Percentiles rank a stretch among this genome's conserved stretches.
These are phyloP conservation scores for Penicillium corylophilum DNA, from an alignment of 2,329 filamentous ascomycete genomes.

Conservation along the genomic window DNA sequence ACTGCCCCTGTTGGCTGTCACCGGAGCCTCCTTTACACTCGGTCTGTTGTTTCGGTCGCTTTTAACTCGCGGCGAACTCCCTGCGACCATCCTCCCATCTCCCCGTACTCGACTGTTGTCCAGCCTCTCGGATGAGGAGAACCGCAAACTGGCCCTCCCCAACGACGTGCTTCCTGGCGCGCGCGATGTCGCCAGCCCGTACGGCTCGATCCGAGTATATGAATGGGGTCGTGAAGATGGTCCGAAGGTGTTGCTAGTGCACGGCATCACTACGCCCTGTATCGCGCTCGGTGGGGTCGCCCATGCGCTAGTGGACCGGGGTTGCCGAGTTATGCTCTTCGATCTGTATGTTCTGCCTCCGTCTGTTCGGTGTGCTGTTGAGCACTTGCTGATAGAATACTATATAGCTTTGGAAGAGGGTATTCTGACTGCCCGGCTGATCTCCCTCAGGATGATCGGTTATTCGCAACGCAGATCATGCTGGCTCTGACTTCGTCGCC, in stretches of 20 bases:
- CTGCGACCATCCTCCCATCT: conserved; percentile 31
- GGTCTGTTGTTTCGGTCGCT: conserved; percentile 33
- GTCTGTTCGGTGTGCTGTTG: neutral
- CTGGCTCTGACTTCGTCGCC: conserved; percentile 69
- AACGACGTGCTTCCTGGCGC: conserved; percentile 62
- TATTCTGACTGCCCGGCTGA: conserved; percentile 69
- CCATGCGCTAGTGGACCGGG: conserved; percentile 61
- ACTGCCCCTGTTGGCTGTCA: conserved; percentile 35
- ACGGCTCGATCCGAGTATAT: conserved; percentile 70
- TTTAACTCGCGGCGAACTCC: conserved; percentile 16
- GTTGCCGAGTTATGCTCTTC: conserved; percentile 77
- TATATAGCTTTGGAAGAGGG: conserved; percentile 60
- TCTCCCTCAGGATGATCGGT: conserved; percentile 68
- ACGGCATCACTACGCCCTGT: conserved; percentile 79
- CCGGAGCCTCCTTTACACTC: conserved; percentile 37
- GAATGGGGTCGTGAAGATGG: conserved; percentile 76
- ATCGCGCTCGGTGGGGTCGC: conserved; percentile 67
- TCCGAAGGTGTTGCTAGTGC: conserved; percentile 70
- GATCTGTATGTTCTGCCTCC: conserved; percentile 48
- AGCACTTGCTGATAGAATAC: neutral
- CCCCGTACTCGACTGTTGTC: conserved; percentile 37
- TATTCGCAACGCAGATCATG: conserved; percentile 72
- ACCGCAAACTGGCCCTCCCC: conserved; percentile 59
- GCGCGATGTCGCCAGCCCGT: conserved; percentile 61
- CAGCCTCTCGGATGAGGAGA: conserved; percentile 36